Percentiles rank a stretch among this genome's conserved stretches.
These are phyloP conservation scores for Pharus latifolius DNA, from an alignment of 176 grass and related monocot genomes.

Conservation along the genomic window DNA sequence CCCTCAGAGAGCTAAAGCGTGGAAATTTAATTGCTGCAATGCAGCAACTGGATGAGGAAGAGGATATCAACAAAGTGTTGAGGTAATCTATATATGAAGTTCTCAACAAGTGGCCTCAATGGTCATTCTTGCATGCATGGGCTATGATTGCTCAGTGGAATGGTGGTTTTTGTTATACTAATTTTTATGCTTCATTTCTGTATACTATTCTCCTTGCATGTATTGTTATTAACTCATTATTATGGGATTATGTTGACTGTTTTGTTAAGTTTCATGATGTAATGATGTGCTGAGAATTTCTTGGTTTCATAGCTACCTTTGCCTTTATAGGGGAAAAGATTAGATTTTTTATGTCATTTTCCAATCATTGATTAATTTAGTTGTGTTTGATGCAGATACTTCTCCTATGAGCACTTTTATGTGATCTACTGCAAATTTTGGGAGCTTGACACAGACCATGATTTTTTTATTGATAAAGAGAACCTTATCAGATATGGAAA, in stretches of 20 bases:
- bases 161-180: background rate
- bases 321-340: background rate
- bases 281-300: background rate
- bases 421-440: constrained; percentile 99
- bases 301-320: background rate
- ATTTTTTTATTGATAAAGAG: constrained; percentile 99
- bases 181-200: background rate
- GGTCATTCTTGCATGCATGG: background rate
- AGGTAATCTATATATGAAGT: constrained; percentile 51
- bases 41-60: constrained; percentile 98
- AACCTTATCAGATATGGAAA: constrained; percentile 99
- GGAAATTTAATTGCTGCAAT: constrained; percentile 96
- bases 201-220: background rate
- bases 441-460: constrained; percentile 98
- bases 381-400: constrained; percentile 62
- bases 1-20: constrained; percentile 89
- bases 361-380: background rate
- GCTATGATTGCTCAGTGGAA: background rate
- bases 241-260: background rate
- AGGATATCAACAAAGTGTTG: constrained; percentile 98
- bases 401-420: constrained; percentile 99
- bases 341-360: background rate
- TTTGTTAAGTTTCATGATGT: background rate
- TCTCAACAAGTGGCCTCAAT: background rate
- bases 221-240: background rate